These are phyloP conservation scores for Tylopilus vinaceipallidus DNA, from an alignment of 768 basidiomycete genomes.

Conservation along the genomic window DNA sequence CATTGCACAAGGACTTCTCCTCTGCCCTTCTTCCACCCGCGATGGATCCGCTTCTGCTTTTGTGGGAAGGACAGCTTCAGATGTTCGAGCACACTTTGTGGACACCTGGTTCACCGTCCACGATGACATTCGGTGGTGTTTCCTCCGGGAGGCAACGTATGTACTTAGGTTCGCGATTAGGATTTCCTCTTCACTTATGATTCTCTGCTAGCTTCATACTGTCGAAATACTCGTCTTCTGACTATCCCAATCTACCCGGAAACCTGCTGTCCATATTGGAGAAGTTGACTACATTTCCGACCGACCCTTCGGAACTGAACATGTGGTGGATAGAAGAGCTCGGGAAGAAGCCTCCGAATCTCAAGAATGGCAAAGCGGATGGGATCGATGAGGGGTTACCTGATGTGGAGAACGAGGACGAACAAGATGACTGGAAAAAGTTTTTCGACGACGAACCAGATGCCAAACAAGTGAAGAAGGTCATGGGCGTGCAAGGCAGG, in stretches of 20 bases:
- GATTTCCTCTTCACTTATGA: background rate
- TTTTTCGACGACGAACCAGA: constrained; percentile 72
- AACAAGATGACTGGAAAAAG: constrained; percentile 68
- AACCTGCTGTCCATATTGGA: constrained; percentile 67
- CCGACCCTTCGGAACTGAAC: constrained; percentile 62
- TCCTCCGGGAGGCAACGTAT: constrained; percentile 76
- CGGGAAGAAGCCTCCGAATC: constrained; percentile 51
- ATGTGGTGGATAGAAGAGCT: constrained; percentile 79
- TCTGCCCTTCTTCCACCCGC: constrained; percentile 54
- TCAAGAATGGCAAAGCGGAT: constrained; percentile 42
- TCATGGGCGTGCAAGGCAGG: constrained; percentile 41
- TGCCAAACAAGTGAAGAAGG: constrained; percentile 35
- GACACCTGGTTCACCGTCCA: constrained; percentile 73
- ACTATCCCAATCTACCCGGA: constrained; percentile 41
- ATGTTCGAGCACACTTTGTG: constrained; percentile 63
- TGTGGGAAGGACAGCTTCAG: constrained; percentile 46
- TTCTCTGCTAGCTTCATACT: constrained; percentile 21
- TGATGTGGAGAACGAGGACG: constrained; percentile 40
- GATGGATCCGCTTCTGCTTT: constrained; percentile 17
- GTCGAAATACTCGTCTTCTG: constrained; percentile 25
- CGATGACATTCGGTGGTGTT: constrained; percentile 89
- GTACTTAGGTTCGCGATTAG: constrained; percentile 15
- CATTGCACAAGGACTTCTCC: constrained; percentile 56
- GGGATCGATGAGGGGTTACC: constrained; percentile 34
- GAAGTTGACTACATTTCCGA: constrained; percentile 70